Conservation (phyloP, 75 land plant species). For the Isoetes taiwanensis region DNA sequence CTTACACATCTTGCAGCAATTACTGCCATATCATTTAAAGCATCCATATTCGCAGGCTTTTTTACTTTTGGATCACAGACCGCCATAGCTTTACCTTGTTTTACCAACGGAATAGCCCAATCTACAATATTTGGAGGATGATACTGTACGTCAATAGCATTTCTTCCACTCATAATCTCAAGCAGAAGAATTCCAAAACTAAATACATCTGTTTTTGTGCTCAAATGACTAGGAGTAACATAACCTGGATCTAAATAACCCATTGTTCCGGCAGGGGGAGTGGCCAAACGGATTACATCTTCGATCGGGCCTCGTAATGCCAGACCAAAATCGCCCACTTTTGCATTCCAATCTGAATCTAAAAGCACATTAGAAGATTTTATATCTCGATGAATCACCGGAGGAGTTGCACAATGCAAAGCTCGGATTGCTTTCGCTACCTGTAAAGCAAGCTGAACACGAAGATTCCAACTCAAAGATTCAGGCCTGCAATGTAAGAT, state of each 20-base stretch:
- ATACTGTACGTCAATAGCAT: conserved; percentile 61
- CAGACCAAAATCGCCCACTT: conserved; percentile 76
- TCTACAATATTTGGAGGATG: conserved; percentile 74
- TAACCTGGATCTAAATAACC: conserved; percentile 76
- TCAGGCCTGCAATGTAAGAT: conserved; percentile 38
- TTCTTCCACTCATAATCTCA: conserved; percentile 81
- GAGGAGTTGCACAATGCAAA: conserved; percentile 46
- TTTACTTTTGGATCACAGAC: conserved; percentile 46
- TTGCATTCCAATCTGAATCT: conserved; percentile 54
- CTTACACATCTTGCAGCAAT: conserved; percentile 72
- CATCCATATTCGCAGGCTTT: conserved; percentile 38
- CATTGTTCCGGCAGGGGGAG: conserved; percentile 73
- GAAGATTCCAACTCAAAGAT: conserved; percentile 49
- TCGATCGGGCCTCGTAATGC: conserved; percentile 37
- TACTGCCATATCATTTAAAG: conserved; percentile 46
- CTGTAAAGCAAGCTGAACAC: conserved; percentile 73
- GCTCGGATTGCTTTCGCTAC: conserved; percentile 48
- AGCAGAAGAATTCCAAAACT: conserved; percentile 83
- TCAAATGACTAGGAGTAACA: conserved; percentile 62
- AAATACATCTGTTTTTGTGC: conserved; percentile 82
- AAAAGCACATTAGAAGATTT: conserved; percentile 64
- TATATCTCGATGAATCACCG: conserved; percentile 71
- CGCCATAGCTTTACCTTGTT: conserved; percentile 38
- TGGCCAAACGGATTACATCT: conserved; percentile 25
- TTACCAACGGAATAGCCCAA: conserved; percentile 74